Base-by-base conservation (phyloP, 176 grass and related monocot genomes). In the Oropetium thomaeum region DNA sequence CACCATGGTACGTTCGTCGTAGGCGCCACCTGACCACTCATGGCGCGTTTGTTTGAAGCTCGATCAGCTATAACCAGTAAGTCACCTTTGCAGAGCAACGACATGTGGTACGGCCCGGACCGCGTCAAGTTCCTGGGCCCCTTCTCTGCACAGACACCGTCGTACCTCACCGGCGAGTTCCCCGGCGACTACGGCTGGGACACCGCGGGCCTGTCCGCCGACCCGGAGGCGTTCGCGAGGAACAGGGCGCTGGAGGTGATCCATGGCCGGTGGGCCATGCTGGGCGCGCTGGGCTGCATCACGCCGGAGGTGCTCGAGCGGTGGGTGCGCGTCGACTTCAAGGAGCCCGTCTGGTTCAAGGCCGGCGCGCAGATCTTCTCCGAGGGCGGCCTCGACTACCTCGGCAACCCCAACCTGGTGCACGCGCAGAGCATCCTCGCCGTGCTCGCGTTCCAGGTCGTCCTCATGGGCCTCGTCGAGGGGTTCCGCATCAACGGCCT, bases 321-420 rank as follows among this genome's bases (percentile, higher is more conserved):
- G 78, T 93, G 94, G 94, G 26, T 97, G 82, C 85, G 85, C 35
- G 90, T 97, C n/a, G 83, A 93, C 73, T 93, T 97, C 85, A 93
- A 93, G 86, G 94, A 97, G 79, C 86, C 94, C 16, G 90, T 97
- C 16, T 97, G 94, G 94, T 97, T 97, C 90, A 97, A 97, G 78
- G 94, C 94, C 52, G 94, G 94, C 42, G 73, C 94, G 10, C 94
- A 97, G 80, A 97, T 97, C 94, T 97, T 97, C 81, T 89, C 90
- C 32, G 94, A 97, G 29, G 94, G 94, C 35, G 94, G 94, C 2
- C 94, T 97, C 65, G 94, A 97, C 75, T 97, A 97, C 74, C 94
- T 97, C 20, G 94, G 94, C 13, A 97, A 97, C 80, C 94, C 94
- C 10, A 97, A 91, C 81, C 88, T 97, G 11, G 90, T 97, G n/a